phyloP scores from a whole-genome alignment of 2,329 filamentous ascomycete species.

The Microdochium bolleyi region DNA sequence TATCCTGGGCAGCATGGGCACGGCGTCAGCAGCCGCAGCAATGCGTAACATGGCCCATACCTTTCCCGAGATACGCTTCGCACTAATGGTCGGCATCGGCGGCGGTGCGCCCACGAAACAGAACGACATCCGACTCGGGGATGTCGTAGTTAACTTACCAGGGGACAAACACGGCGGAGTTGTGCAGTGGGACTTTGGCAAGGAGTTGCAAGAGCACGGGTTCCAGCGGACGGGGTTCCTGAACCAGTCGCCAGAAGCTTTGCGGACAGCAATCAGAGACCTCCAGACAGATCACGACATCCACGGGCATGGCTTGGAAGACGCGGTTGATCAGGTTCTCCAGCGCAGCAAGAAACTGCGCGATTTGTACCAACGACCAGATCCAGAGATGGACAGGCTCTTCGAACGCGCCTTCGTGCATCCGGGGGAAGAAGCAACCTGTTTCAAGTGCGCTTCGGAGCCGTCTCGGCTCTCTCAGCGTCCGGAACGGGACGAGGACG shows the following conservation, averaged over 20 bases:
- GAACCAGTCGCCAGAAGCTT: not conserved
- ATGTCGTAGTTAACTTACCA: conserved; percentile 13
- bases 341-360: not conserved
- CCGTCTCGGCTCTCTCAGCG: not conserved
- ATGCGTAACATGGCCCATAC: conserved; percentile 18
- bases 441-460: not conserved
- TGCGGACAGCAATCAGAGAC: not conserved
- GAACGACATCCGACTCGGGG: conserved; percentile 13
- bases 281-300: not conserved
- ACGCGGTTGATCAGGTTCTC: not conserved
- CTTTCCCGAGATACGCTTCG: conserved; percentile 19
- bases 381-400: not conserved
- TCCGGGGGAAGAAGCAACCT: not conserved
- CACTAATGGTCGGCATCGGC: conserved; percentile 14
- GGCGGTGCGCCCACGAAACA: conserved; percentile 10
- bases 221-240: not conserved
- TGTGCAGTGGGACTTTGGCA: conserved; percentile 6
- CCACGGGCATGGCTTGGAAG: not conserved
- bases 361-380: not conserved
- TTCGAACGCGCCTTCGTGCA: not conserved
- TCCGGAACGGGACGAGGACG: not conserved
- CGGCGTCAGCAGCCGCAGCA: conserved; percentile 19
- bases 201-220: not conserved
- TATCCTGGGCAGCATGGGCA: conserved; percentile 4
- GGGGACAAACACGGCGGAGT: not conserved